Evolutionary conservation across 208 protist genomes (phyloP), one percentile per base, ranked within the genome.

Genomic region (Trypanosomatidae sp.): DNA sequence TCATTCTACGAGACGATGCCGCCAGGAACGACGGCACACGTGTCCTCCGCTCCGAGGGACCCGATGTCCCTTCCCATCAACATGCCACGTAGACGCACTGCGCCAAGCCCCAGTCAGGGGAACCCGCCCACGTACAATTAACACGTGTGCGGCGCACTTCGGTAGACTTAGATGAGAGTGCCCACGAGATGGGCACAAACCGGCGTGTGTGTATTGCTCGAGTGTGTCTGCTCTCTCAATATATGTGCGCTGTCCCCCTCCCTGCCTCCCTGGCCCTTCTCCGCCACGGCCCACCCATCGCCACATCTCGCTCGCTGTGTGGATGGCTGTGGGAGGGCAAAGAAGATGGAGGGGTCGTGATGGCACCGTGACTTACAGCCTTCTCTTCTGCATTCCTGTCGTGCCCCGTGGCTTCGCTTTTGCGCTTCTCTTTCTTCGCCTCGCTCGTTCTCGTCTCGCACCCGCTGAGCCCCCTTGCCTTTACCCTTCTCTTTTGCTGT

Each of bases 71-170:
- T 64, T 55, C 59, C 70, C 3, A 53, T 73, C 58, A 76, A 81
- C 66, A 81, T 81, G 77, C 77, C 70, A 3, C 77, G 70, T 10
- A 73, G 72, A 13, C 67, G 72, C 52, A 53, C 44, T 36, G 46
- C 50, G 44, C 59, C 76, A 30, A 69, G 62, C 41, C 19, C 47
- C 22, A 71, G 46, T 12, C 46, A 39, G 10, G 28, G 41, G 46
- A 67, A 30, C 73, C 44, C 67, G 5, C 47, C 49, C 50, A 49
- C 62, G 49, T 72, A 77, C 47, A 39, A 44, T 43, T 71, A 66
- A 39, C 46, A 28, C 6, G 64, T 41, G 13, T 28, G 28, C 13
- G 25, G n/a, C 28, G 28, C 64, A 10, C 30, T 55, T 19, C 30
- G 15, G 17, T 55, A 36, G 64, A 43, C n/a, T 55, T 55, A 36